phyloP scores from a whole-genome alignment of 495 filamentous ascomycete genomes.

The Sporormia fimetaria region DNA sequence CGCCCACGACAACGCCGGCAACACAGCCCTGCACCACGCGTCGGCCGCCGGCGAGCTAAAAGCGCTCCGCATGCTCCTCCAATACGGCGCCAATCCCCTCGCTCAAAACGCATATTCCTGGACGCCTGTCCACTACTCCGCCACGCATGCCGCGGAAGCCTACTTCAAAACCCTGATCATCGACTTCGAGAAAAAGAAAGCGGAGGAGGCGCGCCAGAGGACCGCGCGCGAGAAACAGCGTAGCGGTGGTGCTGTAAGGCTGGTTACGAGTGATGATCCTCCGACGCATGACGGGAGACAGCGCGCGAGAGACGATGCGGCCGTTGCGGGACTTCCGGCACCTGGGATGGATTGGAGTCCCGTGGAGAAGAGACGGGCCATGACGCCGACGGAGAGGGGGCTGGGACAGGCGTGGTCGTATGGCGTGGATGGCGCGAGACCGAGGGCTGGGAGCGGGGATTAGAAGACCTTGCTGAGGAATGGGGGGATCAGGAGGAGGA shows the following conservation, averaged over 20 bases:
- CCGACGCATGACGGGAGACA: conserved; percentile 13
- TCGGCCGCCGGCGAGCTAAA: conserved; percentile 58
- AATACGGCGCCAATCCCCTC: conserved; percentile 53
- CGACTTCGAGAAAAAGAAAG: conserved; percentile 39
- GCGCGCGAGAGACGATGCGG: conserved; percentile 20
- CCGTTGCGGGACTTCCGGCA: conserved; percentile 14
- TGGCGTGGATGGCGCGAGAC: conserved; percentile 7
- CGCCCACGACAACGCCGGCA: conserved; percentile 51
- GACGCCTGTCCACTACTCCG: conserved; percentile 60
- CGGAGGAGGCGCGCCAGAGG: conserved; percentile 25
- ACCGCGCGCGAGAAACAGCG: conserved; percentile 23
- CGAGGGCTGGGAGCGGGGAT: conserved; percentile 21
- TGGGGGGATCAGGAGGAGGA: too few relatives aligned
- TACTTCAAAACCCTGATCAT: conserved; percentile 57
- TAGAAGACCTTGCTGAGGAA: too few relatives aligned
- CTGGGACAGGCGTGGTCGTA: conserved; percentile 20
- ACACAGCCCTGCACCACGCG: conserved; percentile 64
- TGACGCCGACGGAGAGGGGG: conserved; percentile 28
- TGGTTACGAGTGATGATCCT: conserved; percentile 28
- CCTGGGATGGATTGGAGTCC: conserved; percentile 30
- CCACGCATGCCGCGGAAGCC: conserved; percentile 62
- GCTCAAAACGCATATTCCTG: conserved; percentile 58
- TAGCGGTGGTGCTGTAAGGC: conserved; percentile 26
- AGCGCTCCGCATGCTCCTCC: conserved; percentile 58
- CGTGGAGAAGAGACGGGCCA: conserved; percentile 26